Evolutionary conservation across 768 basidiomycete species (phyloP).

Genomic region (Neoboletus magnificus): DNA sequence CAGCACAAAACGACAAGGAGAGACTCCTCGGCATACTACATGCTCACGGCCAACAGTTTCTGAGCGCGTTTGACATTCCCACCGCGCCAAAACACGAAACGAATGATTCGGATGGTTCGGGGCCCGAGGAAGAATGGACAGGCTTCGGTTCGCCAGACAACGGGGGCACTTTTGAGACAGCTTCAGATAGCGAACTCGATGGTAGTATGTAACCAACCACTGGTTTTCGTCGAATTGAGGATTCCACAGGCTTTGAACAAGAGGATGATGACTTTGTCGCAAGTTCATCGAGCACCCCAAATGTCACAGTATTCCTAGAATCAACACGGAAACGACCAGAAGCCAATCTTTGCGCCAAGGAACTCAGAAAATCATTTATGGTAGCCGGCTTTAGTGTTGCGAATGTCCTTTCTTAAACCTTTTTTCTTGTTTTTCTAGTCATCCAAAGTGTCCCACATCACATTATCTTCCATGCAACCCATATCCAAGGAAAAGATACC

Average conservation of each 20-base stretch:
- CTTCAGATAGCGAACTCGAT: slow-evolving; percentile 21
- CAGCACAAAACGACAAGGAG: slow-evolving; percentile 24
- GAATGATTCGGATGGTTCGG: slow-evolving; percentile 9
- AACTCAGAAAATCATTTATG: slow-evolving; percentile 71
- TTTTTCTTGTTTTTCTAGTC: slow-evolving; percentile 48
- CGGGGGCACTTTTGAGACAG: neutral
- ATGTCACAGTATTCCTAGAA: slow-evolving; percentile 60
- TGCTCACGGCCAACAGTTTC: slow-evolving; percentile 45
- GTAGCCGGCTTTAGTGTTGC: slow-evolving; percentile 34
- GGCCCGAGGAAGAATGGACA: slow-evolving; percentile 41
- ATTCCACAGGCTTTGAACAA: slow-evolving; percentile 37
- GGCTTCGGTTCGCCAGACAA: slow-evolving; percentile 29
- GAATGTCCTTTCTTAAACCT: slow-evolving; percentile 1
- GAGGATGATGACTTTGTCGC: slow-evolving; percentile 46
- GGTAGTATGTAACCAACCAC: slow-evolving; percentile 9
- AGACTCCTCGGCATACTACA: slow-evolving; percentile 41
- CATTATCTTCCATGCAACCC: slow-evolving; percentile 20
- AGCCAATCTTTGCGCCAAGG: slow-evolving; percentile 29
- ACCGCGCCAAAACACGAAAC: slow-evolving; percentile 19
- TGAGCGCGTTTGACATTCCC: slow-evolving; percentile 38
- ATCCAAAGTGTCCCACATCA: slow-evolving; percentile 68
- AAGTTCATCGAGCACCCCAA: slow-evolving; percentile 32
- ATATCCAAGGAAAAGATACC: slow-evolving; percentile 19
- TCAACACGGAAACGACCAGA: slow-evolving; percentile 22
- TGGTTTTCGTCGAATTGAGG: neutral